A percentile compares a stretch with the other conserved stretches of the same genome.
phyloP scores from a whole-genome alignment of 306 rosid species.

The Pueraria montana region DNA sequence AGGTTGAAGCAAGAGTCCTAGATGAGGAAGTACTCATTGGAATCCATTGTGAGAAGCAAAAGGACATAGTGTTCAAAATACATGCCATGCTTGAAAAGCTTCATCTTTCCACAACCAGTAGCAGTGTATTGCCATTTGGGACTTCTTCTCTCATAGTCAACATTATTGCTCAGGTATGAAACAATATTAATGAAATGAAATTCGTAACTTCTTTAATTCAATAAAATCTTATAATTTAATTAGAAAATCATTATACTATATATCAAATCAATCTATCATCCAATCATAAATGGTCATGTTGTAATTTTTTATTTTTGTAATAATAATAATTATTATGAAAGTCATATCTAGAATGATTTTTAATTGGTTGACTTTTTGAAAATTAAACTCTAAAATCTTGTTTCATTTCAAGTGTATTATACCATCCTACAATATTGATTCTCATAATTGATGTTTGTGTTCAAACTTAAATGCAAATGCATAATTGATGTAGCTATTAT shows the following conservation, averaged over 20 bases:
- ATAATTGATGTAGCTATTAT: neutral
- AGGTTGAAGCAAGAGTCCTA: slow-evolving; percentile 48
- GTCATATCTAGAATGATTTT: too few species aligned
- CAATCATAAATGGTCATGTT: too few species aligned
- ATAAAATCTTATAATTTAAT: neutral
- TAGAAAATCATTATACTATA: too few species aligned
- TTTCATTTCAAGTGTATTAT: neutral
- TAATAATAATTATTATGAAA: too few species aligned
- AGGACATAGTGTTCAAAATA: neutral
- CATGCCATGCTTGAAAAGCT: neutral
- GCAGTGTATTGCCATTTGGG: slow-evolving; percentile 16
- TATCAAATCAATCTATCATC: too few species aligned
- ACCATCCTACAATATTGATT: neutral
- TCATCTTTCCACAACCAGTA: neutral
- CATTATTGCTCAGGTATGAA: slow-evolving; percentile 25
- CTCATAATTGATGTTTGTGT: neutral
- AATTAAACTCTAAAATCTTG: too few species aligned
- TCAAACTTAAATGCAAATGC: slow-evolving; percentile 7
- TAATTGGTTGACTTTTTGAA: too few species aligned
- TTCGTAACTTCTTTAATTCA: neutral
- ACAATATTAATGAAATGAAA: too few species aligned
- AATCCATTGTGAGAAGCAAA: slow-evolving; percentile 27
- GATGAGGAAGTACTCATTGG: neutral
- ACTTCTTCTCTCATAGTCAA: neutral
- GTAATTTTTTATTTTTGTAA: too few species aligned